Base-by-base conservation (phyloP, 2,329 filamentous ascomycete species). In the Arthrobotrys sphaeroides region DNA sequence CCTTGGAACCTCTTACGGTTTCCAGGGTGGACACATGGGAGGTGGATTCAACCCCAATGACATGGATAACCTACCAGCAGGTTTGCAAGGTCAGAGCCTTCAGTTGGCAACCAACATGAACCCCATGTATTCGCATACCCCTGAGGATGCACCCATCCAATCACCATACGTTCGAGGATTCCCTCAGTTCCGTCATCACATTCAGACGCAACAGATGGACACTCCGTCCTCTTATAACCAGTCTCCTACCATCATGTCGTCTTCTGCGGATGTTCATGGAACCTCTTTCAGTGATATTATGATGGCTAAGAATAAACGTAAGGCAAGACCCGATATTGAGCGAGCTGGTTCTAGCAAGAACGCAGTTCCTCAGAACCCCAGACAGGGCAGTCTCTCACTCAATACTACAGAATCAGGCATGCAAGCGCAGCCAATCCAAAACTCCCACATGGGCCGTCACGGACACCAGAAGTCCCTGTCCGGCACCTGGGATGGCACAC, bases 81-180 rank as follows among this genome's bases (percentile, higher is more conserved):
- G 40, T n/a, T 13, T 73, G 45, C 59, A 64, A 49, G 64, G 33
- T 26, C 64, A 73, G 26, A 70, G 31, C 38, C 67, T 70, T 10
- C 64, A 68, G 20, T 28, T 64, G 7, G 18, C 42, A 24, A 57
- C 49, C 61, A 74, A 69, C 82, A 83, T 80, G 47, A 69, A 67
- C 40, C 57, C 60, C 22, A 89, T 92, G 77, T 98, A 91, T 83
- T 97, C 94, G 18, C 92, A 92, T 82, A 97, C 94, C 1, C 94
- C 94, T 2, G 94, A 98, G 76, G 93, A 93, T 61, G 91, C 93
- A 62, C 93, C 94, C 4, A 94, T 97, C 75, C 92, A 96, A 81
- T 97, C 93, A 80, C 94, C 94, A 0, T 97, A 93, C 80, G 87
- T 91, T 43, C 88, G 77, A 53, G 75, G 73, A 24, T 77, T 77